Evolutionary conservation across 257 asterid genomes (phyloP).

Genomic region (Salvia splendens): DNA sequence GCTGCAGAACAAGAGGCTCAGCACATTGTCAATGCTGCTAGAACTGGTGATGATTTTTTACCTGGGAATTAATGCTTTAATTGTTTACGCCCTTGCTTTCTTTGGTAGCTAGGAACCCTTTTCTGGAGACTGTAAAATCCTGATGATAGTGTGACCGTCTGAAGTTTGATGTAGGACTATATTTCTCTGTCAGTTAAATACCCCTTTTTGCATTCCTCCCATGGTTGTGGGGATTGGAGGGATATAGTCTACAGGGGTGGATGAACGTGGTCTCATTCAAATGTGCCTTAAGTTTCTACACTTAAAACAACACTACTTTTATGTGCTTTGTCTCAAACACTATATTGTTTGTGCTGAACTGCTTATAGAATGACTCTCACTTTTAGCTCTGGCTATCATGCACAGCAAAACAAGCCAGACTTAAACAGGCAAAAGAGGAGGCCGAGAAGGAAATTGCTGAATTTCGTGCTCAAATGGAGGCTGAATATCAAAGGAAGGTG

Average conservation of each 20-base stretch:
- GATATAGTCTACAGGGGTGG: background rate
- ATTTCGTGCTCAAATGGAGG: constrained; percentile 91
- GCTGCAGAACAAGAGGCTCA: constrained; percentile 72
- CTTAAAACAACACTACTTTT: no score
- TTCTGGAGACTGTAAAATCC: background rate
- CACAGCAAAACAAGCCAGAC: constrained; percentile 82
- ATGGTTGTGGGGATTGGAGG: background rate
- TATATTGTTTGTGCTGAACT: constrained; percentile 5
- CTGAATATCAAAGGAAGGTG: constrained; percentile 82
- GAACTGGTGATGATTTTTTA: constrained; percentile 43
- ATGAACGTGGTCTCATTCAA: background rate
- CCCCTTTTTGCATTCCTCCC: background rate
- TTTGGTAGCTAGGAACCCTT: background rate
- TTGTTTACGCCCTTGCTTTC: background rate
- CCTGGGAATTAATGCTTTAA: constrained; percentile 13
- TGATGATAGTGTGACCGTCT: background rate
- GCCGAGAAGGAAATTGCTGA: constrained; percentile 90
- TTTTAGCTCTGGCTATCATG: constrained; percentile 16
- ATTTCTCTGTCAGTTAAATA: background rate
- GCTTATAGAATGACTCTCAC: background rate
- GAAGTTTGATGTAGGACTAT: background rate
- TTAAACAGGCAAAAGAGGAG: constrained; percentile 93
- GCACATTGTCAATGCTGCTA: constrained; percentile 60
- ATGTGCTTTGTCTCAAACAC: background rate
- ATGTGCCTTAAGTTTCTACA: background rate